These are phyloP conservation scores for Grosmannia huntii DNA, from an alignment of 2,329 filamentous ascomycete genomes.

Conservation along the genomic window DNA sequence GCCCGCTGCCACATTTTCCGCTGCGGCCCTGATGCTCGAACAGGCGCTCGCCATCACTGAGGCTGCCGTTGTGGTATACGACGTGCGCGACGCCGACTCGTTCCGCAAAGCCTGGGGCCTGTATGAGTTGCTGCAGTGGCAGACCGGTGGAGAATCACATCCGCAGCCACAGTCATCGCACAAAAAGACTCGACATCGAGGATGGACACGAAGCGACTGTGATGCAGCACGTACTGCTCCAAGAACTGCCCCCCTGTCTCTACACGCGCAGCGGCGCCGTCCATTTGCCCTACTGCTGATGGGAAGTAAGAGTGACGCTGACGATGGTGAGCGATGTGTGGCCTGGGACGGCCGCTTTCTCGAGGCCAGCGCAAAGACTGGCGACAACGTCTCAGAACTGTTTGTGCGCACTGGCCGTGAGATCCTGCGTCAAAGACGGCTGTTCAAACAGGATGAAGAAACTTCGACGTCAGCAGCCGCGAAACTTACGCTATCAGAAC, in stretches of 20 bases:
- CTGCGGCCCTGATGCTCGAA: slow-evolving; percentile 13
- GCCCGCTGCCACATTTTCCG: no score
- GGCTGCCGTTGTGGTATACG: slow-evolving; percentile 24
- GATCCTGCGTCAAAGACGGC: slow-evolving; percentile 16
- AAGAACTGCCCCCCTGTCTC: no score
- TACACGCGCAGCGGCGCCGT: no score
- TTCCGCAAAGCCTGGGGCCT: slow-evolving; percentile 16
- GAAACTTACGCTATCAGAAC: no score
- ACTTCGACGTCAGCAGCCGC: no score
- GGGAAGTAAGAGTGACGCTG: slow-evolving; percentile 22
- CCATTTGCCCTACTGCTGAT: slow-evolving; percentile 18
- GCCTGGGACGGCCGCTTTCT: slow-evolving; percentile 20
- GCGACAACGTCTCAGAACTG: slow-evolving; percentile 19
- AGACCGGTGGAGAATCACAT: no score
- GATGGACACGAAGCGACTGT: no score
- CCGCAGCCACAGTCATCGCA: no score
- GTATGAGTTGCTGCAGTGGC: slow-evolving; percentile 14
- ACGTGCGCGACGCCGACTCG: slow-evolving; percentile 17
- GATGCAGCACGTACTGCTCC: no score
- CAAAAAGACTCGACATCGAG: no score
- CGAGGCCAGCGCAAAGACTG: slow-evolving; percentile 21
- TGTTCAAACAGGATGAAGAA: no score
- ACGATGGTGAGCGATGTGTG: slow-evolving; percentile 15
- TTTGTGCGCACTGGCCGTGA: slow-evolving; percentile 22
- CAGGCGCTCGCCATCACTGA: slow-evolving; percentile 28